Evolutionary conservation across 1,139 yeast genomes (phyloP).

Genomic region (Entelexis paramagnoliae): DNA sequence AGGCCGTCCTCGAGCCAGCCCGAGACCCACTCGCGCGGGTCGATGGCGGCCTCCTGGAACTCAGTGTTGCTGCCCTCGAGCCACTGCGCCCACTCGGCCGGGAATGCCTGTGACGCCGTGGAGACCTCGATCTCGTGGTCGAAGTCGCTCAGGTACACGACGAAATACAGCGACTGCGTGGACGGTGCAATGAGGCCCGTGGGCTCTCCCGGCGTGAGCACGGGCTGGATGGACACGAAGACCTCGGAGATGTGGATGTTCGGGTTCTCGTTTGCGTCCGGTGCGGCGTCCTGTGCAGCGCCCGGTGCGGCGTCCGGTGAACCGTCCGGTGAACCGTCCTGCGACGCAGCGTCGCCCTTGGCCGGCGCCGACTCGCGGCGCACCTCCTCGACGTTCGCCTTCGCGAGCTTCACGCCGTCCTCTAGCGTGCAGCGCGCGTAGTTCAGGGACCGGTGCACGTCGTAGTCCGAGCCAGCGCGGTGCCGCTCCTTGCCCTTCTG

Average conservation of each 20-base stretch:
- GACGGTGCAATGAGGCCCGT: conserved; percentile 15
- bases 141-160: conserved; percentile 63
- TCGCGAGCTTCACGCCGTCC: conserved; percentile 83
- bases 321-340: conserved; percentile 9
- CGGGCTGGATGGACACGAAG: conserved; percentile 71
- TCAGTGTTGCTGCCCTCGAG: conserved; percentile 27
- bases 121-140: conserved; percentile 64
- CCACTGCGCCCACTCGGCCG: conserved; percentile 66
- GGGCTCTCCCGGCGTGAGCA: conserved; percentile 27
- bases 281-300: conserved; percentile 9
- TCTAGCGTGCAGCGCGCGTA: conserved; percentile 64
- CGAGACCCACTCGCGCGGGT: conserved; percentile 92
- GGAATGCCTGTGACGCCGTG: conserved; percentile 81
- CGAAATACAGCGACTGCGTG: conserved; percentile 45
- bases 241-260: conserved; percentile 45
- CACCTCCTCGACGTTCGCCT: conserved; percentile 67
- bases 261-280: conserved; percentile 26
- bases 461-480: conserved; percentile 32
- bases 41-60: conserved; percentile 41
- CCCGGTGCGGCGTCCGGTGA: conserved; percentile 8
- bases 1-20: conserved; percentile 85
- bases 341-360: conserved; percentile 11
- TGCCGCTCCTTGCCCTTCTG: conserved; percentile 37
- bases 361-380: conserved; percentile 18
- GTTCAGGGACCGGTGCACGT: conserved; percentile 44